A percentile compares a stretch with the other conserved stretches of the same genome.
These are phyloP conservation scores for Stellera chamaejasme DNA, from an alignment of 345 rosid species.

Conservation along the genomic window DNA sequence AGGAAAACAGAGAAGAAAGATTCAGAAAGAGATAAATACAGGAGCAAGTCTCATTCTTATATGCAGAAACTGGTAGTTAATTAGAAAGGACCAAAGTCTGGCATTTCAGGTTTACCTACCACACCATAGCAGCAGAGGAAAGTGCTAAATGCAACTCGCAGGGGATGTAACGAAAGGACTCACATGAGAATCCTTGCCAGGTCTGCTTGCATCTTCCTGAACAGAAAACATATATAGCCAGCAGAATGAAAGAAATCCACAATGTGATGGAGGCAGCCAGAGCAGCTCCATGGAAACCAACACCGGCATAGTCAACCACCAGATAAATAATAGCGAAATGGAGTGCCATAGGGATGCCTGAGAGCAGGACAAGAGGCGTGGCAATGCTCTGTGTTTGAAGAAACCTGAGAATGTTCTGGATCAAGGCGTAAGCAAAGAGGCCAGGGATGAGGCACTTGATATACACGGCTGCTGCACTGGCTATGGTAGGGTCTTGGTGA, in stretches of 20 bases:
- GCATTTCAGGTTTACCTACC: conserved; percentile 29
- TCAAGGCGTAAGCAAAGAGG: conserved; percentile 50
- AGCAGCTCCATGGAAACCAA: conserved; percentile 66
- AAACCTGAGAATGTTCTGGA: conserved; percentile 65
- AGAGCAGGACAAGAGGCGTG: conserved; percentile 34
- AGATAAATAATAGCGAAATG: conserved; percentile 40
- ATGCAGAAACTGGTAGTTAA: not conserved
- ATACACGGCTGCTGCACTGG: conserved; percentile 47
- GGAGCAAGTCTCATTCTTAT: no score
- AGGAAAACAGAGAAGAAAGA: not conserved
- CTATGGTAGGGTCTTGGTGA: conserved; percentile 49
- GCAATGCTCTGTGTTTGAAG: conserved; percentile 70
- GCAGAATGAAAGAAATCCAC: conserved; percentile 42
- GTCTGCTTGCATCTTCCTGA: conserved; percentile 37
- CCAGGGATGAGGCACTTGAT: conserved; percentile 56
- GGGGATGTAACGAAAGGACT: conserved; percentile 26
- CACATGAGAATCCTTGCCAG: conserved; percentile 48
- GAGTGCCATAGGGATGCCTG: conserved; percentile 31
- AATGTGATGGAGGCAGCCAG: conserved; percentile 59
- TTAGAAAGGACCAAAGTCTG: not conserved
- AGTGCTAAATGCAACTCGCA: conserved; percentile 40
- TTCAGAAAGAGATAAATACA: no score
- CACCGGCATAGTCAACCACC: conserved; percentile 28
- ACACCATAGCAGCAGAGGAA: conserved; percentile 74
- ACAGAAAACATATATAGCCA: conserved; percentile 35